These are phyloP conservation scores for Tetraselmis chui DNA, from an alignment of 139 green algal species.

Conservation along the genomic window DNA sequence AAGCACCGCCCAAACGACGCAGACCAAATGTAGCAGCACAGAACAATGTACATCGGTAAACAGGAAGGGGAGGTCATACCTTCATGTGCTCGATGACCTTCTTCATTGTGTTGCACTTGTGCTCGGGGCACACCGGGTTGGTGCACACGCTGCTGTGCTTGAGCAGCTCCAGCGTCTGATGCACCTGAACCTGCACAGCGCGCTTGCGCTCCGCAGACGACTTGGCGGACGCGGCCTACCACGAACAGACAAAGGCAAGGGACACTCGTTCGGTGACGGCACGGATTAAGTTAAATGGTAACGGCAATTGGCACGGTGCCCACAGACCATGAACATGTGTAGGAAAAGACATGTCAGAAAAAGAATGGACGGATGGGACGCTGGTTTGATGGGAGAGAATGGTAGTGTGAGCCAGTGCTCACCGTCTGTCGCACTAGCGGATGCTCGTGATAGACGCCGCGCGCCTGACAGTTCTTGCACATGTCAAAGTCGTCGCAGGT, in stretches of 20 bases:
- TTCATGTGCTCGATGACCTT: neutral
- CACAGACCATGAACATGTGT: too few relatives aligned
- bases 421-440: conserved; percentile 34
- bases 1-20: too few relatives aligned
- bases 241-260: too few relatives aligned
- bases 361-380: too few relatives aligned
- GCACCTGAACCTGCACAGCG: neutral
- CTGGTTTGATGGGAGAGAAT: too few relatives aligned
- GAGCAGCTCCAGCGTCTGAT: neutral
- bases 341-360: too few relatives aligned
- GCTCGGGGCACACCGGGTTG: neutral
- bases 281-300: too few relatives aligned
- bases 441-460: conserved; percentile 44
- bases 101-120: neutral
- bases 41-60: neutral
- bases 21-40: neutral
- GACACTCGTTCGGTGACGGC: too few relatives aligned
- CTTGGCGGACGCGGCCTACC: too few relatives aligned
- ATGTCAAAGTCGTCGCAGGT: conserved; percentile 92
- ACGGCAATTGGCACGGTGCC: too few relatives aligned
- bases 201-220: neutral
- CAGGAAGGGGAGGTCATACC: neutral
- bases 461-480: conserved; percentile 65
- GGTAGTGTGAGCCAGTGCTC: too few relatives aligned
- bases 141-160: neutral